Percentiles rank a stretch among this genome's conserved stretches.
Evolutionary conservation across 208 protist species (phyloP).

Genomic region (Phytomonas sp.): DNA sequence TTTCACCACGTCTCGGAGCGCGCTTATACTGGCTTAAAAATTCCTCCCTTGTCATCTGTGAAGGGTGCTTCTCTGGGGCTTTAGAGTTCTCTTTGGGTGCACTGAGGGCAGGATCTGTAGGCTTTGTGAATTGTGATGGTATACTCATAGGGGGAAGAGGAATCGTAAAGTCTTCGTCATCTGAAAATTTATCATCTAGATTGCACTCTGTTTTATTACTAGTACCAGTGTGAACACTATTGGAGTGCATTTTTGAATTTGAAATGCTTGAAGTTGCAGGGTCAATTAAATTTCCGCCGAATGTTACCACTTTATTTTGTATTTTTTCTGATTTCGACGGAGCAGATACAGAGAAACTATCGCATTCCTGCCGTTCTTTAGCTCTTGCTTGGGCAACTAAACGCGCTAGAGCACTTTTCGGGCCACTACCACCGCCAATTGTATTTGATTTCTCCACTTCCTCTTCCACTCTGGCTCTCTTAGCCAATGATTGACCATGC

Average conservation of each 20-base stretch:
- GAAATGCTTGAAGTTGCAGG: background rate
- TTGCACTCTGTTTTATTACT: background rate
- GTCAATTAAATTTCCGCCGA: background rate
- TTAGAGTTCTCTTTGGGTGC: background rate
- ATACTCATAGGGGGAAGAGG: background rate
- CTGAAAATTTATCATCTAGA: background rate
- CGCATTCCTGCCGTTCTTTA: constrained; percentile 14
- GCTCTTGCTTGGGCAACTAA: constrained; percentile 43
- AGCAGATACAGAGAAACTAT: background rate
- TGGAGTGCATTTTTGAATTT: background rate
- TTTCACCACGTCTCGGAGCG: constrained; percentile 75
- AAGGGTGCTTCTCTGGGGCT: constrained; percentile 55
- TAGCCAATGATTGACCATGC: background rate
- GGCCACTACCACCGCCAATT: background rate
- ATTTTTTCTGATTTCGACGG: background rate
- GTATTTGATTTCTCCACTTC: background rate
- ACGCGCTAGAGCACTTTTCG: constrained; percentile 36
- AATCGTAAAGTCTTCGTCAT: background rate
- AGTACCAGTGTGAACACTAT: constrained; percentile 8
- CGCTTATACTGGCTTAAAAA: constrained; percentile 85
- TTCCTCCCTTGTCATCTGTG: constrained; percentile 83
- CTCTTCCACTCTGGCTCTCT: constrained; percentile 11
- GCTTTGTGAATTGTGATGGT: constrained; percentile 13
- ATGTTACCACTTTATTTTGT: background rate
- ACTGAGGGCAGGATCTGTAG: background rate